A percentile compares a stretch with the other conserved stretches of the same genome.
Conservation (phyloP, 2,329 filamentous ascomycete species). For the Alternaria arbusti region DNA sequence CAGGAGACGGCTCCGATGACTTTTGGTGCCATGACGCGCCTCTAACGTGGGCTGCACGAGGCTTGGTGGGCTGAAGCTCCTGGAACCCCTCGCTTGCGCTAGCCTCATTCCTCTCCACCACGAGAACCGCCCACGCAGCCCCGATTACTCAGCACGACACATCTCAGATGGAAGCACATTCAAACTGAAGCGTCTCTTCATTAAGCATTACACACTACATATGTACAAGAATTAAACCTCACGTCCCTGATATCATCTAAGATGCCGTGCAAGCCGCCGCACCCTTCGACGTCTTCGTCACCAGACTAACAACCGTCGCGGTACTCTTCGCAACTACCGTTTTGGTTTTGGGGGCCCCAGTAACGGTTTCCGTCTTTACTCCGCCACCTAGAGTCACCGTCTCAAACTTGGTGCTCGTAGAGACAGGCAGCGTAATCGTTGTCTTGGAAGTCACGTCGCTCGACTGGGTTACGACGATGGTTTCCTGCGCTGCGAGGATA, state of each 20-base stretch:
- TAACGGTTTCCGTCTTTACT: conserved; percentile 18
- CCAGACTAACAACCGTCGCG: conserved; percentile 10
- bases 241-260: not conserved
- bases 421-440: conserved; percentile 27
- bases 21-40: conserved; percentile 7
- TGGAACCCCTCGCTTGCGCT: not conserved
- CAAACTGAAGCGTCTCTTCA: not conserved
- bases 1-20: conserved; percentile 6
- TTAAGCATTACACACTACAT: conserved; percentile 1
- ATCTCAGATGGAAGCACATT: not conserved
- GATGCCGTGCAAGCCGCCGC: conserved; percentile 15
- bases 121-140: not conserved
- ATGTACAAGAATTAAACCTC: not conserved
- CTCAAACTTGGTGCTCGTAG: conserved; percentile 16
- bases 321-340: conserved; percentile 17
- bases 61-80: not conserved
- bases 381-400: conserved; percentile 18
- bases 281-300: conserved; percentile 22
- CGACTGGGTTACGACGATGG: conserved; percentile 12
- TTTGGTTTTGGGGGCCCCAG: conserved; percentile 16
- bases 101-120: not conserved
- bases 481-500: conserved; percentile 14
- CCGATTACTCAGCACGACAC: not conserved
- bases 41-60: not conserved
- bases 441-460: conserved; percentile 19